Base-by-base conservation (phyloP, 164 flowering plant species). In the Magnolia sinica region DNA sequence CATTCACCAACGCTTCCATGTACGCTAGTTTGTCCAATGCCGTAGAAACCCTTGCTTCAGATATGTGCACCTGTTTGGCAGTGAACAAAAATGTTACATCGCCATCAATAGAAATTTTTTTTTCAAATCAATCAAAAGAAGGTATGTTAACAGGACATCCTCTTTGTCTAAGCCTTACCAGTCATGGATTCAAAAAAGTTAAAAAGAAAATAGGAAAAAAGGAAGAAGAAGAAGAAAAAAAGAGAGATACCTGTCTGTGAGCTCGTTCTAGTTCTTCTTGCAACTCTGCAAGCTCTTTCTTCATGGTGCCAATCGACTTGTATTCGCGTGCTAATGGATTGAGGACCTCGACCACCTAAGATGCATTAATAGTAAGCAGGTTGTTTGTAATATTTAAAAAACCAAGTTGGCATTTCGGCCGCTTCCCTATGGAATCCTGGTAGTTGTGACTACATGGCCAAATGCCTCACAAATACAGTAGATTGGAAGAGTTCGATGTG, bases 21-120 rank as follows among this genome's bases (percentile, higher is more conserved):
- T 90, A 88, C 77, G 97, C 99, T 77, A 96, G 88, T 88, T 92
- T 94, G 86, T 94, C 98, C 80, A 96, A 79, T 81, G 99, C 97
- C 66, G 98, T 84, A 19, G 81, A 77, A 79, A 96, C 97, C 80
- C 99, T 87, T 76, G 96, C 98, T 89, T 96, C 98, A 58, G 98
- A 96, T 81, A 94, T 91, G 85, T 92, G 98, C 76, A 96, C 97
- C 99, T 96, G 87, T 29, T 76, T 66, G 31, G 76, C 77, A 69
- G 80, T 72, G 18, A 75, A 50, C 14, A 8, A 31, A 66, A 66
- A 20, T 55, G 22, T 13, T 55, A 16, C 61, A 55, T 16, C 13
- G 18, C 3, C 4, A 55, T 8, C 13, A 55, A 14, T 55, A 55
- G 29, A 27, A 27, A 1, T 27, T 27, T 1, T 16, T 16, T 55